Evolutionary conservation across 495 filamentous ascomycete genomes (phyloP), one percentile per base, ranked within the genome.

Genomic region (Penicillium bovifimosum): DNA sequence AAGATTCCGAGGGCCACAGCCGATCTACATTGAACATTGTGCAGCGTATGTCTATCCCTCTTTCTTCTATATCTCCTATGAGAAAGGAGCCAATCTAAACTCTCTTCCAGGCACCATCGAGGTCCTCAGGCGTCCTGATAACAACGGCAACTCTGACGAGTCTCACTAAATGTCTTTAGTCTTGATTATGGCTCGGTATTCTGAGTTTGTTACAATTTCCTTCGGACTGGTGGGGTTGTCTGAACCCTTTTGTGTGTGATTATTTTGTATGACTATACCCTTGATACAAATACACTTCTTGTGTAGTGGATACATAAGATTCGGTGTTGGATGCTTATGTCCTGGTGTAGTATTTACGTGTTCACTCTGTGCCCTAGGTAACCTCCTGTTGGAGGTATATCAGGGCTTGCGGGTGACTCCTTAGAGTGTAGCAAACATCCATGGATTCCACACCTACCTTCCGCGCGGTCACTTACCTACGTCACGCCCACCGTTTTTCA

Each of bases 1-100:
- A 80, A 32, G 84, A 85, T 54, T 64, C 64, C 14, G 86, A 91
- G 14, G 87, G 87, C 60, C 80, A 80, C 63, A 69, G 66, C 41
- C 72, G 75, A 38, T 70, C 66, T 11, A 35, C 59, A 34, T 57
- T 95, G 53, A 89, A 73, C 68, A 76, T 96, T 58, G 66, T 83
- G 24, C 86, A 91, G 68, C 80, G 90, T 93, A 79, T 59, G 88
- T 76, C 16, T 27, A 24, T 47, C 32, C 14, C 45, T 11, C 16
- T 24, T 24, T 24, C 20, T 24, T 2, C 20, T 10, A 9, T 47
- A 24, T 11, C 6, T 34, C 39, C 13, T 8, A n/a, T 2, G 20
- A n/a, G 16, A 13, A 18, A 14, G 11, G 5, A 47, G 5, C 20
- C 10, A n/a, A 16, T 2, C 9, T 13, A 56, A 44, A 49, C 36